phyloP scores from a whole-genome alignment of 179 eudicot species.

The Gypsophila paniculata region DNA sequence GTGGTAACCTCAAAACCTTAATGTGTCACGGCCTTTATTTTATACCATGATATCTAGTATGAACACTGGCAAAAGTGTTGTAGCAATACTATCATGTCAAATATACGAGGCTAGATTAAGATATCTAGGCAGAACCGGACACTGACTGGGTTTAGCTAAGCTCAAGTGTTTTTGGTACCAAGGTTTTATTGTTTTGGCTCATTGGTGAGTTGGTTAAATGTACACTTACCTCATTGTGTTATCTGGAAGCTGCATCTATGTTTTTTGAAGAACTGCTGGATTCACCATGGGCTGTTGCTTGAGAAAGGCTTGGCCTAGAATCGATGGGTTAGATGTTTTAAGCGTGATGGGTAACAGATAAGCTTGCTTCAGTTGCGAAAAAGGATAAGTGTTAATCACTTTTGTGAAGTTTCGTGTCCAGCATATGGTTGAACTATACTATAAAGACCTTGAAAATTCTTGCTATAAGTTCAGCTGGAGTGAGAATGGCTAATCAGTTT shows the following conservation, averaged over 20 bases:
- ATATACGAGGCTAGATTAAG: conserved; percentile 1
- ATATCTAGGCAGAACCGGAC: not conserved
- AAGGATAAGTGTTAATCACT: not conserved
- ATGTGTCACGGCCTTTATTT: not conserved
- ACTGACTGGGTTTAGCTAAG: not conserved
- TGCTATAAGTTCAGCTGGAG: not conserved
- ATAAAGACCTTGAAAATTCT: not conserved
- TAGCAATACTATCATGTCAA: not conserved
- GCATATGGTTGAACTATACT: conserved; percentile 1
- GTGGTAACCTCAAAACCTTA: not conserved
- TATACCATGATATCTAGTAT: not conserved
- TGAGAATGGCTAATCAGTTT: not conserved
- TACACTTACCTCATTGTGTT: not conserved
- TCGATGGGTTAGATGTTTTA: not conserved
- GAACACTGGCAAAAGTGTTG: not conserved
- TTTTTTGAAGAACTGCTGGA: not conserved
- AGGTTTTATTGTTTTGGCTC: not conserved
- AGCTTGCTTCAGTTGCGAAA: conserved; percentile 5
- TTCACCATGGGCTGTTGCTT: not conserved
- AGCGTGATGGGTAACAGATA: not conserved
- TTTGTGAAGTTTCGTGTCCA: not conserved
- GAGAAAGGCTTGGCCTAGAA: conserved; percentile 1
- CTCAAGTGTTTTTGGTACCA: not conserved
- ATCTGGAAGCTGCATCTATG: not conserved
- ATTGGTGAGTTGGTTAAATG: conserved; percentile 10